phyloP scores from a whole-genome alignment of 208 protist species.

The Acanthamoeba triangularis region DNA sequence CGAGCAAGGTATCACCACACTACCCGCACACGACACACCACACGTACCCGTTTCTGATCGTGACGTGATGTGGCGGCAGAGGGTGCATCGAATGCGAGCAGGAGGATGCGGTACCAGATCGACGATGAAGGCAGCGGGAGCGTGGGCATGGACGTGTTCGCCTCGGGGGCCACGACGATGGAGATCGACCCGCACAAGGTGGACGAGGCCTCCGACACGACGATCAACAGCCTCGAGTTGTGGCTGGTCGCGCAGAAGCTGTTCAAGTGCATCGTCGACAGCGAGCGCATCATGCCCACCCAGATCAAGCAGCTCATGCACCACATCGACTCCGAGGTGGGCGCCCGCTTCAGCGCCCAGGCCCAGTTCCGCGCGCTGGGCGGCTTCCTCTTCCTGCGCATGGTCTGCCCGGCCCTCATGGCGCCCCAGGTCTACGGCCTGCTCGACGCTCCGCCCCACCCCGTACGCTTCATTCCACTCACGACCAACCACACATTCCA shows the following conservation, averaged over 20 bases:
- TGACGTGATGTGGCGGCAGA: background rate
- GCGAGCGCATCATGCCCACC: background rate
- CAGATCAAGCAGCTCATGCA: background rate
- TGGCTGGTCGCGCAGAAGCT: conserved; percentile 72
- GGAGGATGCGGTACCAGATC: background rate
- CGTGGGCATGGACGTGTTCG: background rate
- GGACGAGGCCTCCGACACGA: background rate
- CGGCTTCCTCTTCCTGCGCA: conserved; percentile 61
- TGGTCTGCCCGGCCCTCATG: conserved; percentile 44
- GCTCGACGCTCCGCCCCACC: background rate
- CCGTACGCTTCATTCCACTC: background rate
- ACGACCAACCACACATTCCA: background rate
- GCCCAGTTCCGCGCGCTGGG: background rate
- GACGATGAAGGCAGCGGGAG: background rate
- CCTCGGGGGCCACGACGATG: background rate
- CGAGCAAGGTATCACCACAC: background rate
- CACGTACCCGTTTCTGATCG: background rate
- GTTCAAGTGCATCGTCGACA: conserved; percentile 37
- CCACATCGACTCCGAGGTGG: conserved; percentile 36
- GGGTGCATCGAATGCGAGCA: background rate
- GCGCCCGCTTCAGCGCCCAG: background rate
- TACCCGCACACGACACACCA: too few relatives aligned
- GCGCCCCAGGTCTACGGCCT: conserved; percentile 37
- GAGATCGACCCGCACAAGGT: conserved; percentile 25
- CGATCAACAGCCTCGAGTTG: conserved; percentile 62